Evolutionary conservation across 768 basidiomycete genomes (phyloP).

Genomic region (Podaxis mareebaensis): DNA sequence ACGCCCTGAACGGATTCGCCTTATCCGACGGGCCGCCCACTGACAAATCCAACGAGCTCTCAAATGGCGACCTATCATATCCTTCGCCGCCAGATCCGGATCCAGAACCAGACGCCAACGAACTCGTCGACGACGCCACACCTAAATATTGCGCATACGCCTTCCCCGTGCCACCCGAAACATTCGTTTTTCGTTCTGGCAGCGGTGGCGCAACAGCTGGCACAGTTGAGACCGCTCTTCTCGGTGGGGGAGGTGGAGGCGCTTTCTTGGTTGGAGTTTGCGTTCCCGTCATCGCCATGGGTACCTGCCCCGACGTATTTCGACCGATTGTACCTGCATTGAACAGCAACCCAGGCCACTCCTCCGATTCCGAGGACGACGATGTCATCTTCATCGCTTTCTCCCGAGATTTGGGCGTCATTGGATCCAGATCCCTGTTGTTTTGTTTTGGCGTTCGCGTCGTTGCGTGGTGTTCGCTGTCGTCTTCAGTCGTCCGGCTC

Average conservation of each 20-base stretch:
- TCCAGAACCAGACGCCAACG: constrained; percentile 18
- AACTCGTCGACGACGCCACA: constrained; percentile 4
- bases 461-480: constrained; percentile 36
- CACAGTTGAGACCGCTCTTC: constrained; percentile 32
- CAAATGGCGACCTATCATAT: constrained; percentile 63
- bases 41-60: constrained; percentile 55
- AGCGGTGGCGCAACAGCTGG: constrained; percentile 43
- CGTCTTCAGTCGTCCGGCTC: constrained; percentile 45
- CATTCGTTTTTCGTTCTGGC: constrained; percentile 39
- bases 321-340: neutral
- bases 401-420: neutral
- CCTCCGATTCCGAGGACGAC: neutral
- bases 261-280: constrained; percentile 40
- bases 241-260: constrained; percentile 69
- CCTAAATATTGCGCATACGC: neutral
- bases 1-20: constrained; percentile 63
- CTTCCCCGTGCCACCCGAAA: constrained; percentile 9
- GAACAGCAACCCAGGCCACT: neutral
- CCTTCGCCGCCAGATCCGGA: constrained; percentile 21
- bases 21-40: neutral
- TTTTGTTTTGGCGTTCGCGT: constrained; percentile 3
- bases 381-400: neutral
- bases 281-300: neutral
- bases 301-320: neutral
- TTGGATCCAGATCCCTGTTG: neutral